Conservation (phyloP, 176 grass and related monocot genomes). For the Carex kokanica region DNA sequence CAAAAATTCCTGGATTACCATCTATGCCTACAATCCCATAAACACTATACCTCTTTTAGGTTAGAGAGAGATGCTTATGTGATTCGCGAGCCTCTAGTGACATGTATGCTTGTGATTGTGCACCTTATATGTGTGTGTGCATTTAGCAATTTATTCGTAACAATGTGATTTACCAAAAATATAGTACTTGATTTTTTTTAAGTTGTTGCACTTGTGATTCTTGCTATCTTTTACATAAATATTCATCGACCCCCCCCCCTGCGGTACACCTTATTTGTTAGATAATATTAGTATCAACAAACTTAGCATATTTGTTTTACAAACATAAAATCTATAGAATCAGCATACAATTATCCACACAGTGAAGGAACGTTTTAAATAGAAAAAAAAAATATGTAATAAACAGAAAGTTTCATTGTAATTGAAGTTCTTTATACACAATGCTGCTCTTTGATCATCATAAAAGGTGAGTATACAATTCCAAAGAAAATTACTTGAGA, state of each 20-base stretch:
- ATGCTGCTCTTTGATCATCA: background rate
- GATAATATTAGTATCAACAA: background rate
- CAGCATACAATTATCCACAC: background rate
- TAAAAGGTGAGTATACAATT: constrained; percentile 11
- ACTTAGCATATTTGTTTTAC: background rate
- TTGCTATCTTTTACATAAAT: background rate
- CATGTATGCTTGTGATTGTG: background rate
- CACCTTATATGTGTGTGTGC: background rate
- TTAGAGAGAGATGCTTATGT: background rate
- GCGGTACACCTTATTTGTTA: background rate
- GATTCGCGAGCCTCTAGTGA: background rate
- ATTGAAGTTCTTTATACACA: background rate
- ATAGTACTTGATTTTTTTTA: background rate
- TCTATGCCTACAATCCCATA: background rate
- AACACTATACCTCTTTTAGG: background rate
- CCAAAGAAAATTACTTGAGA: background rate
- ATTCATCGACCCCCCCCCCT: too few relatives aligned
- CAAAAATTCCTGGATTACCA: constrained; percentile 27
- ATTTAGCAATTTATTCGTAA: background rate
- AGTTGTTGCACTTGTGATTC: background rate
- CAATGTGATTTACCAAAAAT: background rate
- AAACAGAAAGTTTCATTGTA: too few relatives aligned
- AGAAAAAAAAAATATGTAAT: background rate
- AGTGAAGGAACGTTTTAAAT: background rate
- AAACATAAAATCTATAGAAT: background rate